Evolutionary conservation across 768 basidiomycete genomes (phyloP).

Genomic region (Cystofilobasidium capitatum): DNA sequence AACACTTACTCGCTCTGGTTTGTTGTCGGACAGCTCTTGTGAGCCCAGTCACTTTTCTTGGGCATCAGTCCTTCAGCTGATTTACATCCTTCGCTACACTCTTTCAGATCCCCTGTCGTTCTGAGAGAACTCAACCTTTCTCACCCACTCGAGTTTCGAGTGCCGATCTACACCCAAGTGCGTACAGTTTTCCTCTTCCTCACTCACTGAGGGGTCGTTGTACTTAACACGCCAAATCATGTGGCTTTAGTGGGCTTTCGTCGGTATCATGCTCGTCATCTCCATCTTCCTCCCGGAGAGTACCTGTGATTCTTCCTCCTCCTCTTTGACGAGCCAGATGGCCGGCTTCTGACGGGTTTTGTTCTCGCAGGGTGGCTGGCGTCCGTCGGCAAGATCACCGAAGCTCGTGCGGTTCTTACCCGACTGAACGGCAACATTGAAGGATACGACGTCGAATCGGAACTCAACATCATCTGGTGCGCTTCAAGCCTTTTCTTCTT

Average conservation of each 20-base stretch:
- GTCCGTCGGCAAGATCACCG: not conserved
- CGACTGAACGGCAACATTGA: not conserved
- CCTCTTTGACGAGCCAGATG: not conserved
- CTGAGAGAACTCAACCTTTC: constrained; percentile 19
- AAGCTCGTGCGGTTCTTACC: not conserved
- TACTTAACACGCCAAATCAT: no score
- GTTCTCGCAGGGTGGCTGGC: constrained; percentile 18
- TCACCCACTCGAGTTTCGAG: constrained; percentile 27
- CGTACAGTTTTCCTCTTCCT: no score
- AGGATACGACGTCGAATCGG: not conserved
- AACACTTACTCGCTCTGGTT: constrained; percentile 26
- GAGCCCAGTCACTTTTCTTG: not conserved
- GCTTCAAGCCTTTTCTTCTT: not conserved
- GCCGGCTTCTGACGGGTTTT: not conserved
- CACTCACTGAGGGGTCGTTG: no score
- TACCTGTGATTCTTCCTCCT: not conserved
- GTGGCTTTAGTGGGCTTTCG: constrained; percentile 31
- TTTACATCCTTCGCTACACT: not conserved
- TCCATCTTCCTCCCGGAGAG: constrained; percentile 28
- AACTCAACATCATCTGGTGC: not conserved
- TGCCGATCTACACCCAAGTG: constrained; percentile 32
- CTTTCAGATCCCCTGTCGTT: not conserved
- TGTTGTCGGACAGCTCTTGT: not conserved
- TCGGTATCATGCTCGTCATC: constrained; percentile 28
- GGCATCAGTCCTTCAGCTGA: no score